These are phyloP conservation scores for Sporothrix phasma DNA, from an alignment of 2,329 filamentous ascomycete species.

Conservation along the genomic window DNA sequence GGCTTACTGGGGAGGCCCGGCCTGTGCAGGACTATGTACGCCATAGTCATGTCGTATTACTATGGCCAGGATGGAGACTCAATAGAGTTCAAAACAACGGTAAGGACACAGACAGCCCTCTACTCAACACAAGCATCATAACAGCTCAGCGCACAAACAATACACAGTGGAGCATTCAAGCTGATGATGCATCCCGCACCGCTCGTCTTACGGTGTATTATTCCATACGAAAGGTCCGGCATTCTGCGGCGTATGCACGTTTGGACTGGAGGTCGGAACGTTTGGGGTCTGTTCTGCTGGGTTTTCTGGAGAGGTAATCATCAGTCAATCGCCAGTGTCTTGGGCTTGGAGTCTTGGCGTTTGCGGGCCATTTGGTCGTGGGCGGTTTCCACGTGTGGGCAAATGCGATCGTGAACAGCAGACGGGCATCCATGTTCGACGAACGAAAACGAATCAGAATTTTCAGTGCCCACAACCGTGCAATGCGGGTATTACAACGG, in stretches of 20 bases:
- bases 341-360: background rate
- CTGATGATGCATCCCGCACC: background rate
- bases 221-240: too few species aligned
- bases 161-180: background rate
- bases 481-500: background rate
- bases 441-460: background rate
- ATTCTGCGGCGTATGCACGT: background rate
- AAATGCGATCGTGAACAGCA: background rate
- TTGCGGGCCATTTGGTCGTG: background rate
- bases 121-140: too few species aligned
- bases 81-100: too few species aligned
- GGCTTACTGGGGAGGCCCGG: too few species aligned
- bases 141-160: background rate
- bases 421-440: too few species aligned
- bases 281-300: background rate
- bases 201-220: background rate
- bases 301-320: background rate
- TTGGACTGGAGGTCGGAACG: background rate
- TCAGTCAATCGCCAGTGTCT: background rate
- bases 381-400: background rate
- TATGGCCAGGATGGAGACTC: too few species aligned
- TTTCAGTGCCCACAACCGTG: background rate
- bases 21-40: too few species aligned
- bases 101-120: background rate
- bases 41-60: too few species aligned